Conservation (phyloP, 768 basidiomycete species). For the Ephemerocybe angulata region DNA sequence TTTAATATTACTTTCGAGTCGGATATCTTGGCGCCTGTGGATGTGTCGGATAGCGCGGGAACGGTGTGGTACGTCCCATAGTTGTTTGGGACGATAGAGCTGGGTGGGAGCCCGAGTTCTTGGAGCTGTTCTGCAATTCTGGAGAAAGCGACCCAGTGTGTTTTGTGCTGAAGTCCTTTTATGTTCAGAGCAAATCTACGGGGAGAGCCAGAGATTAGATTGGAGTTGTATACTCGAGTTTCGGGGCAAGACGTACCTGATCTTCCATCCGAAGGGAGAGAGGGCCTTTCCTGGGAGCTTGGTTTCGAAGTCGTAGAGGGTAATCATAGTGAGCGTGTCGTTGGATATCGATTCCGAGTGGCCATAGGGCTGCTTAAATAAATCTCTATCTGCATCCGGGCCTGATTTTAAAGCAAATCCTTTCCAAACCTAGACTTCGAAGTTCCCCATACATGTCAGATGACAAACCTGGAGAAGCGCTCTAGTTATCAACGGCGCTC, state of each 20-base stretch:
- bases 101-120: background rate
- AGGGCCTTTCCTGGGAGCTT: slow-evolving; percentile 25
- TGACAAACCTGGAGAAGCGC: too few species aligned
- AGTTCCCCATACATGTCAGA: too few species aligned
- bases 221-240: background rate
- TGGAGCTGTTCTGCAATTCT: slow-evolving; percentile 3
- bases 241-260: slow-evolving; percentile 21
- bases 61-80: slow-evolving; percentile 3
- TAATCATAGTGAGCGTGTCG: too few species aligned
- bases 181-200: slow-evolving; percentile 19
- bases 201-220: background rate
- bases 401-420: too few species aligned
- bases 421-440: too few species aligned
- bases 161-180: slow-evolving; percentile 1
- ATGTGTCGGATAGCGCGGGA: slow-evolving; percentile 7
- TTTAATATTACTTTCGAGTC: slow-evolving; percentile 7
- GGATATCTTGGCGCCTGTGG: background rate
- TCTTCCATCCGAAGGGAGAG: slow-evolving; percentile 35
- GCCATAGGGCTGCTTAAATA: too few species aligned
- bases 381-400: too few species aligned
- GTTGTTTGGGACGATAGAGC: slow-evolving; percentile 1
- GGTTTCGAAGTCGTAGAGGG: slow-evolving; percentile 39
- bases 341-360: too few species aligned
- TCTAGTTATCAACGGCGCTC: too few species aligned
- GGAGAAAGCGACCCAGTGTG: slow-evolving; percentile 1